A percentile compares a stretch with the other conserved stretches of the same genome.
Conservation (phyloP, 2,329 filamentous ascomycete genomes). For the Cytospora paraplurivora region DNA sequence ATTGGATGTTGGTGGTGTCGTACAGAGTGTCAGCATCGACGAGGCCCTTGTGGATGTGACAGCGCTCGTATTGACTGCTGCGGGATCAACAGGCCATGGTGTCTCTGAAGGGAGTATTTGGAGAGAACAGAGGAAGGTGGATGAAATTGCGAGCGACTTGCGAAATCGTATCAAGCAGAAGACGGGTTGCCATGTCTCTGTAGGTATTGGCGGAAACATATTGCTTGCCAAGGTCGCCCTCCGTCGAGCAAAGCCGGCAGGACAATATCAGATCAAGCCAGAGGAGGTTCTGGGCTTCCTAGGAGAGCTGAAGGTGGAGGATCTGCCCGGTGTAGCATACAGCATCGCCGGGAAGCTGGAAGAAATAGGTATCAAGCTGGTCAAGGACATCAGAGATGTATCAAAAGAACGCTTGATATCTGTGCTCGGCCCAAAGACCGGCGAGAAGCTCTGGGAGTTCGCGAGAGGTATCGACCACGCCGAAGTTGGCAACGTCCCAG, state of each 20-base stretch:
- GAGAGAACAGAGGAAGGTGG: slow-evolving; percentile 77
- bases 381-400: slow-evolving; percentile 78
- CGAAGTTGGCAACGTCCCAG: slow-evolving; percentile 82
- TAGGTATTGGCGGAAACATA: slow-evolving; percentile 91
- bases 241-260: slow-evolving; percentile 89
- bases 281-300: slow-evolving; percentile 78
- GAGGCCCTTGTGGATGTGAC: slow-evolving; percentile 90
- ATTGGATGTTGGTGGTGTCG: slow-evolving; percentile 74
- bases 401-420: slow-evolving; percentile 75
- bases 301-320: slow-evolving; percentile 73
- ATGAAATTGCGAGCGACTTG: slow-evolving; percentile 68
- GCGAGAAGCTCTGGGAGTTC: slow-evolving; percentile 88
- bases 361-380: slow-evolving; percentile 77
- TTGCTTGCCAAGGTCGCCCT: slow-evolving; percentile 88
- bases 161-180: slow-evolving; percentile 70
- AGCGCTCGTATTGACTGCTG: slow-evolving; percentile 63
- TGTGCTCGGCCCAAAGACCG: slow-evolving; percentile 85
- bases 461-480: slow-evolving; percentile 81
- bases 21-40: slow-evolving; percentile 96
- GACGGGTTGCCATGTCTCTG: slow-evolving; percentile 85
- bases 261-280: slow-evolving; percentile 84
- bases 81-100: slow-evolving; percentile 66
- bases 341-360: slow-evolving; percentile 87
- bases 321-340: slow-evolving; percentile 88
- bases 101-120: slow-evolving; percentile 69